A percentile compares a stretch with the other conserved stretches of the same genome.
phyloP scores from a whole-genome alignment of 1,139 yeast species.

The Kurtzmaniella quercitrusa region DNA sequence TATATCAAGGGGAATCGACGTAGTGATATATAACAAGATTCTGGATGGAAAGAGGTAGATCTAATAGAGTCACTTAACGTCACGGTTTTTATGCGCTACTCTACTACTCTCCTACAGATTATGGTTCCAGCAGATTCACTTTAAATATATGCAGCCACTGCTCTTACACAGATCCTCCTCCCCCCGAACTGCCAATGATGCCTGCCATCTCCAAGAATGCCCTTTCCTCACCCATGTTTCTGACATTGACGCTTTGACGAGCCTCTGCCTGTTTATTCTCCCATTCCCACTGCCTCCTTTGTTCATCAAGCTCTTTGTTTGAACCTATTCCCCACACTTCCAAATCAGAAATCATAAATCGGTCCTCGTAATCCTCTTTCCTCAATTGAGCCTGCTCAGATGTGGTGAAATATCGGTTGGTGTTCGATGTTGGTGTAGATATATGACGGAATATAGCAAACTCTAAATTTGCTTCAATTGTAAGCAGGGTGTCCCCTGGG shows the following conservation, averaged over 20 bases:
- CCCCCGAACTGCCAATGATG: constrained; percentile 62
- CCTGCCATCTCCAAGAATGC: constrained; percentile 93
- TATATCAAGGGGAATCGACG: too few relatives aligned
- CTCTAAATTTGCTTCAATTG: constrained; percentile 74
- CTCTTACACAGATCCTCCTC: constrained; percentile 34
- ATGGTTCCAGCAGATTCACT: too few relatives aligned
- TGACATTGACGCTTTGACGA: constrained; percentile 64
- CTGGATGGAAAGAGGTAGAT: too few relatives aligned
- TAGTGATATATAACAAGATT: too few relatives aligned
- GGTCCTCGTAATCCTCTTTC: constrained; percentile 55
- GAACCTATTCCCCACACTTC: constrained; percentile 94
- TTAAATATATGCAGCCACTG: too few relatives aligned
- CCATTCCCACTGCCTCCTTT: constrained; percentile 82
- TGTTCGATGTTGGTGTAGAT: constrained; percentile 22
- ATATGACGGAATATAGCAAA: constrained; percentile 75
- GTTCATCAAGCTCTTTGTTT: constrained; percentile 69
- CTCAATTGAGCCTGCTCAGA: constrained; percentile 18
- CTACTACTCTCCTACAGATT: too few relatives aligned
- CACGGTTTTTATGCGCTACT: too few relatives aligned
- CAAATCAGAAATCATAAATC: constrained; percentile 67
- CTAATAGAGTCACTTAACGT: too few relatives aligned
- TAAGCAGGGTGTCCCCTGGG: constrained; percentile 73
- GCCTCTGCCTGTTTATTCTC: constrained; percentile 82
- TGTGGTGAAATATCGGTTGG: constrained; percentile 23
- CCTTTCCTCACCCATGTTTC: constrained; percentile 70